phyloP scores from a whole-genome alignment of 225 moss, liverwort and hornwort genomes.

The Climacium dendroides region DNA sequence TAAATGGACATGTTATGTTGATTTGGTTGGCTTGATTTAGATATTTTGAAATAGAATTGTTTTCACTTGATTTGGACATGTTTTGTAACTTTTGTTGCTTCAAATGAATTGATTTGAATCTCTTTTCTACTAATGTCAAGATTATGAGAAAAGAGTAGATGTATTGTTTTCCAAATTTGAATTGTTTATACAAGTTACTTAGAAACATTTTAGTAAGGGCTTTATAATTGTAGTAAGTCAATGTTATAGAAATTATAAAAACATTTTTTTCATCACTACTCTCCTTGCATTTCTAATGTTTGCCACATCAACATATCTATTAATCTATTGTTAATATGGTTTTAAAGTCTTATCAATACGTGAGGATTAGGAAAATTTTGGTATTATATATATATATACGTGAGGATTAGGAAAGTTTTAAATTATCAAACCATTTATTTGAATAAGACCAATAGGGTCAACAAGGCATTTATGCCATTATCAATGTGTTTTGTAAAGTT shows the following conservation, averaged over 20 bases:
- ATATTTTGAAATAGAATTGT: not conserved
- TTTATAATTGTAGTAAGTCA: accelerated
- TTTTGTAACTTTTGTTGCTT: not conserved
- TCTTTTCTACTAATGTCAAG: not conserved
- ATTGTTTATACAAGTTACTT: not conserved
- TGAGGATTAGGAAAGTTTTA: too few relatives aligned
- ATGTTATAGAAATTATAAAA: too few relatives aligned
- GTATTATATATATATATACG: not conserved
- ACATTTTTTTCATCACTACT: not conserved
- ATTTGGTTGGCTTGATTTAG: not conserved
- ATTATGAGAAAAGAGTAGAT: too few relatives aligned
- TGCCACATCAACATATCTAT: not conserved
- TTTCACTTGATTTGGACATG: not conserved
- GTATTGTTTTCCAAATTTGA: not conserved
- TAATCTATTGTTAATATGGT: not conserved
- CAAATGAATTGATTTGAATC: not conserved
- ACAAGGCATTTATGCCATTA: not conserved
- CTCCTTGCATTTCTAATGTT: not conserved
- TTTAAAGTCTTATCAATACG: too few relatives aligned
- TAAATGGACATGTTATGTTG: not conserved
- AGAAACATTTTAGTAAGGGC: not conserved
- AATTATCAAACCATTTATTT: not conserved
- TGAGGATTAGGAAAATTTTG: not conserved
- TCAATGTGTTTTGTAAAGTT: not conserved
- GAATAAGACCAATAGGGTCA: not conserved